phyloP scores from a whole-genome alignment of 768 basidiomycete species.

The Suillus ampliporus region DNA sequence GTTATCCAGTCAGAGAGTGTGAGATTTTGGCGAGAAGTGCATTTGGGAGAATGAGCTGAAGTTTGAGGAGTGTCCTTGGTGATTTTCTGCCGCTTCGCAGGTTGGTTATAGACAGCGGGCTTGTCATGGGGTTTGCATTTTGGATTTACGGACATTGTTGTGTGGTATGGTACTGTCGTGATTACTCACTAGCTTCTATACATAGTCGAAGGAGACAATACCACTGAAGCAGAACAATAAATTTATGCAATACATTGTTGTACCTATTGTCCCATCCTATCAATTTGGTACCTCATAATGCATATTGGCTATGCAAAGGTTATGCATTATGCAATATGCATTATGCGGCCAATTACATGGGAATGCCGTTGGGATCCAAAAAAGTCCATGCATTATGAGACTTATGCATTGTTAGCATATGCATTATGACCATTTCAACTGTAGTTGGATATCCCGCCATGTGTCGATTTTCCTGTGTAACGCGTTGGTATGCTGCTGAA shows the following conservation, averaged over 20 bases:
- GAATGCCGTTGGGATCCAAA: not conserved
- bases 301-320: not conserved
- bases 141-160: not conserved
- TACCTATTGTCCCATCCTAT: not conserved
- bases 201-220: not conserved
- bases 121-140: slow-evolving; percentile 8
- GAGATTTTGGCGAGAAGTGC: not conserved
- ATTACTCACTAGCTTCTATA: not conserved
- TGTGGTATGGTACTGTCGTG: not conserved
- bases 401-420: too few species aligned
- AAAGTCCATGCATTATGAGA: not conserved
- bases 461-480: not conserved
- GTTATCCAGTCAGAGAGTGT: slow-evolving; percentile 18
- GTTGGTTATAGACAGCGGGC: not conserved
- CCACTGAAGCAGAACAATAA: not conserved
- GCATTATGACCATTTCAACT: not conserved
- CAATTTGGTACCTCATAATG: not conserved
- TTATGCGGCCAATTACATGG: not conserved
- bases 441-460: not conserved
- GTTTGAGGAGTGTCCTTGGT: not conserved
- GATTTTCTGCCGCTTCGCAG: not conserved
- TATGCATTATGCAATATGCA: not conserved
- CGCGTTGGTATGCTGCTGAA: not conserved
- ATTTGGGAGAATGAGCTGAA: slow-evolving; percentile 2
- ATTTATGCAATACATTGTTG: not conserved